Evolutionary conservation across 1,139 yeast genomes (phyloP), one percentile per base, ranked within the genome.

Genomic region (Scheffersomyces illinoinensis): DNA sequence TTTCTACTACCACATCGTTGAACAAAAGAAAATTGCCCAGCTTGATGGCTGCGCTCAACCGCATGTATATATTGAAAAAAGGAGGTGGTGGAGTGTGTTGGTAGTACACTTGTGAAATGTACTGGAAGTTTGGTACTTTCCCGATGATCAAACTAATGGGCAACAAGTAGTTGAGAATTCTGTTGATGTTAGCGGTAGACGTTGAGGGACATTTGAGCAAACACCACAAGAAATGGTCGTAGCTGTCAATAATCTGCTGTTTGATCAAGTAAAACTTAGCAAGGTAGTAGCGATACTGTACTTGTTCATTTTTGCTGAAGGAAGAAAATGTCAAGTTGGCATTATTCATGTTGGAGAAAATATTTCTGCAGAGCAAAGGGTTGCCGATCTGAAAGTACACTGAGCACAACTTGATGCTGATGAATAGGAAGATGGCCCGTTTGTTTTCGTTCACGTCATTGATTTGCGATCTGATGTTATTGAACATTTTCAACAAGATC

Each of bases 291-390:
- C 95, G 75, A 70, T 88, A 90, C 64, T 87, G 89, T 5, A 90
- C 79, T 58, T 85, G 85, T 61, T 88, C 87, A 1, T 85, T 73
- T 53, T 75, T 72, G 4, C 85, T 76, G 59, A 84, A 87, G 14
- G 70, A 66, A 1, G 74, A 66, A 63, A 87, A 80, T 51, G 69
- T 71, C 54, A 88, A 74, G 47, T 79, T 76, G 21, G 91, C 84
- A 43, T 87, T 86, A 64, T 86, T 88, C 77, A 90, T 85, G 68
- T 90, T 90, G 51, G 91, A 84, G 71, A 90, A 89, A 53, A 91
- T 90, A 67, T 89, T 90, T 46, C 90, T 85, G 70, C 96, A 90
- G 14, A 89, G 76, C 57, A 87, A 76, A 3, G 93, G 92, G 55
- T 86, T 88, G 53, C 80, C 84, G 50, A 89, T 79, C 57, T 75